phyloP scores from a whole-genome alignment of 1,139 yeast species.

The Yamadazyma taylorii region DNA sequence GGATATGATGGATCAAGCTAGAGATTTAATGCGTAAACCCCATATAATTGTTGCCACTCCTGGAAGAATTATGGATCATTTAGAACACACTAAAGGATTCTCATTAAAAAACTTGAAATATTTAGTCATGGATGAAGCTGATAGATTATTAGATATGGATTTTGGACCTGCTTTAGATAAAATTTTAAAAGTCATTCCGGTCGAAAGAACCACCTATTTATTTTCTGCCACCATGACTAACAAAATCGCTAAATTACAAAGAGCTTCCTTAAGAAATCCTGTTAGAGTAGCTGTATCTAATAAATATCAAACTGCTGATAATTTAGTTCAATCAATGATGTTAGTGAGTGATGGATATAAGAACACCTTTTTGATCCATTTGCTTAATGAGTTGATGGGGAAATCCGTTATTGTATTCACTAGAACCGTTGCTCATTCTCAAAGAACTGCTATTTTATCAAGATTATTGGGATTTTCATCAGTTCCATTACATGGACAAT shows the following conservation, averaged over 20 bases:
- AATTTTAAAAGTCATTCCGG: conserved; percentile 82
- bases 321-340: conserved; percentile 84
- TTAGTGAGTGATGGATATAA: conserved; percentile 91
- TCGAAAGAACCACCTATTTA: conserved; percentile 78
- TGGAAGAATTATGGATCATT: conserved; percentile 83
- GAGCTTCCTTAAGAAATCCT: conserved; percentile 89
- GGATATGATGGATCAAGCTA: conserved; percentile 97
- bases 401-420: conserved; percentile 89
- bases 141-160: conserved; percentile 91
- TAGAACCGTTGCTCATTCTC: conserved; percentile 94
- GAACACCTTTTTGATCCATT: conserved; percentile 80
- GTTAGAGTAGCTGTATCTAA: conserved; percentile 88
- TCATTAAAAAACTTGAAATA: conserved; percentile 75
- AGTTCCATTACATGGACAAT: conserved; percentile 92
- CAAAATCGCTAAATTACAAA: conserved; percentile 88
- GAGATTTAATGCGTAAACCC: conserved; percentile 91
- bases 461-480: conserved; percentile 84
- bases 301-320: conserved; percentile 90
- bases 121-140: conserved; percentile 96
- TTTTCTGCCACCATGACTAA: conserved; percentile 97
- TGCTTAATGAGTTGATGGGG: conserved; percentile 81
- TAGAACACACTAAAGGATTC: conserved; percentile 93
- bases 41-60: conserved; percentile 90
- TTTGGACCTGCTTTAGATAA: conserved; percentile 93
- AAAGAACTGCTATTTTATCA: conserved; percentile 80